Evolutionary conservation across 176 grass and related monocot species (phyloP), one percentile per base, ranked within the genome.

Genomic region (Aegilops longissima): DNA sequence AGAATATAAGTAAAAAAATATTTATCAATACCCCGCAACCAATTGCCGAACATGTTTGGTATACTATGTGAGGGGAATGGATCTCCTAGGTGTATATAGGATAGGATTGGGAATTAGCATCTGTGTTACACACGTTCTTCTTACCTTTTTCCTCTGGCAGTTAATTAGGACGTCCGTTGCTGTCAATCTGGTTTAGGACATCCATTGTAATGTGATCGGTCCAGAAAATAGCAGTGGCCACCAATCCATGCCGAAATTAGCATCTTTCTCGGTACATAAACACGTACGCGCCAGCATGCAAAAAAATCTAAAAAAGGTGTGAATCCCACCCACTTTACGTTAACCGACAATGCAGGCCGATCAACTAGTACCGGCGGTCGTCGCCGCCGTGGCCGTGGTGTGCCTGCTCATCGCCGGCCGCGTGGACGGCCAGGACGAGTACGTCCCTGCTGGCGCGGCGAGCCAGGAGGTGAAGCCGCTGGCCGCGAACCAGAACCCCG

Each of bases 381-480:
- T 77, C 45, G 47, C 80, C 47, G 87, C 58, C 75, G 75, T 76
- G 42, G 73, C 74, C 4, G 74, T 56, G 74, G 27, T 65, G 81
- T 84, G 81, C 65, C 66, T 88, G 13, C 52, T 84, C 27, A 29
- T 70, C 66, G 40, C 8, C n/a, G 70, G 78, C 45, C 49, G 12
- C 29, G 47, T 17, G 12, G 16, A 77, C 52, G 74, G 74, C 29
- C 47, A 27, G 0, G 39, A 58, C 8, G 74, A 30, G 31, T 77
- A 77, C 9, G 47, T 21, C 2, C 45, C 73, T 16, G 45, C 27
- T 45, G 45, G 24, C 16, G 27, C 21, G 21, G 61, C 17, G 27
- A 77, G 74, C 74, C 0, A 56, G 47, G 25, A 56, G 74, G 27
- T 54, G 45, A 27, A 76, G 27, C 27, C 73, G 21, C 44, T 31